A percentile compares a stretch with the other conserved stretches of the same genome.
These are phyloP conservation scores for Jackrogersella minutella DNA, from an alignment of 495 filamentous ascomycete species.

Conservation along the genomic window DNA sequence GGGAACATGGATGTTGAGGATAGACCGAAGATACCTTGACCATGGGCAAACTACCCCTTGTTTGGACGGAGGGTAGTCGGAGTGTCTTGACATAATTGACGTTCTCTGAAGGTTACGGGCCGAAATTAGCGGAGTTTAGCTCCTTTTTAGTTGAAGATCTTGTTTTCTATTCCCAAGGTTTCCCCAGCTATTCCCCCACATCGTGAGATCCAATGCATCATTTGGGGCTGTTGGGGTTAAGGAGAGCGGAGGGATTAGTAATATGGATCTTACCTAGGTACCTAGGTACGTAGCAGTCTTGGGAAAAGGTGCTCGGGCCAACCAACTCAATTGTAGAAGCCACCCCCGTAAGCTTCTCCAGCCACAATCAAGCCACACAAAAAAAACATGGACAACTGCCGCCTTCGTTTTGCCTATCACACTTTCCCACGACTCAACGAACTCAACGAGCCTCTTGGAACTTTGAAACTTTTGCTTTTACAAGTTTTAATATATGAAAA, in stretches of 20 bases:
- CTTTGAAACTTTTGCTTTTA: background rate
- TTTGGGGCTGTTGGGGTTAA: background rate
- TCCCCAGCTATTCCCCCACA: constrained; percentile 15
- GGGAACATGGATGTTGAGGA: constrained; percentile 3
- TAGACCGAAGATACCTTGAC: constrained; percentile 29
- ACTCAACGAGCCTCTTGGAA: background rate
- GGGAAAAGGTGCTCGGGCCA: no score
- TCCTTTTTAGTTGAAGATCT: background rate
- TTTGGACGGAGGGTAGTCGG: constrained; percentile 30
- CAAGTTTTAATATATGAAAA: background rate
- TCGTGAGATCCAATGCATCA: constrained; percentile 1
- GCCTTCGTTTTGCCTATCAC: background rate
- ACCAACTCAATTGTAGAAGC: no score
- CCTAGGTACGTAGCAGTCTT: no score
- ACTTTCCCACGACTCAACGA: background rate
- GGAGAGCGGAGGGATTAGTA: constrained; percentile 19
- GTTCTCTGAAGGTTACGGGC: constrained; percentile 18
- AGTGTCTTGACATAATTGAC: constrained; percentile 18
- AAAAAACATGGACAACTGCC: background rate
- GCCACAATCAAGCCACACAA: background rate
- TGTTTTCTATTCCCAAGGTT: constrained; percentile 1
- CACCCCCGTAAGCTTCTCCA: background rate
- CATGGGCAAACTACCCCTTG: constrained; percentile 22
- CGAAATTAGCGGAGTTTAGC: constrained; percentile 31
- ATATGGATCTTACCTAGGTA: background rate